These are phyloP conservation scores for Hypoxylon crocopeplum DNA, from an alignment of 495 filamentous ascomycete species.

Conservation along the genomic window DNA sequence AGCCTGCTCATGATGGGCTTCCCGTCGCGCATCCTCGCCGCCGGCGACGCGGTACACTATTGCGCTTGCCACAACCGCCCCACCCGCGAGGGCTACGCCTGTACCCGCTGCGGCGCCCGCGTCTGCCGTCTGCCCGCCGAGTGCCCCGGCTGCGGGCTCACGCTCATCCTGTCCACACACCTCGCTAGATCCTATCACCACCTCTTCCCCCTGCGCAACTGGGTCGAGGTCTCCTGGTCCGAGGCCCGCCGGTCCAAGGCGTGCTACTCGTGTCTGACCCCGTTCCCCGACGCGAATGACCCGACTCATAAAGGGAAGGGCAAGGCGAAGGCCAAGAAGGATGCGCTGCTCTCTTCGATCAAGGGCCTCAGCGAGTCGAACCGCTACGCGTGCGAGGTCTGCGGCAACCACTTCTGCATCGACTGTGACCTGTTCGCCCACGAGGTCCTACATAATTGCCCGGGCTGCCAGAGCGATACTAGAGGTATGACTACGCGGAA, in stretches of 20 bases:
- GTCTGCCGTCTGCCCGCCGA: slow-evolving; percentile 92
- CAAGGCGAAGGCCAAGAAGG: slow-evolving; percentile 31
- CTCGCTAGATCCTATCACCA: slow-evolving; percentile 95
- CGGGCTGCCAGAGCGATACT: slow-evolving; percentile 80
- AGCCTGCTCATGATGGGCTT: slow-evolving; percentile 98
- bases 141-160: slow-evolving; percentile 89
- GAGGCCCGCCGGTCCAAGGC: slow-evolving; percentile 60
- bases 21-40: slow-evolving; percentile 85
- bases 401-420: slow-evolving; percentile 90
- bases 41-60: slow-evolving; percentile 66
- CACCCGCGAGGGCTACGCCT: slow-evolving; percentile 86
- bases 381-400: slow-evolving; percentile 85
- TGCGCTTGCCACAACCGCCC: slow-evolving; percentile 92
- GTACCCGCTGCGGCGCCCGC: slow-evolving; percentile 85
- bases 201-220: slow-evolving; percentile 89
- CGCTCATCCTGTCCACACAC: slow-evolving; percentile 95
- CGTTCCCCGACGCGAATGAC: slow-evolving; percentile 53
- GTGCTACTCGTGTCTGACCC: slow-evolving; percentile 61
- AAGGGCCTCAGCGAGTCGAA: slow-evolving; percentile 83
- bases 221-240: slow-evolving; percentile 87
- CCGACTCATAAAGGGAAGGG: slow-evolving; percentile 18
- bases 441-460: slow-evolving; percentile 93
- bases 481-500: slow-evolving; percentile 14
- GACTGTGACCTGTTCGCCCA: slow-evolving; percentile 97
- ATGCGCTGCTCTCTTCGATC: slow-evolving; percentile 46